Evolutionary conservation across 2,329 filamentous ascomycete species (phyloP), one percentile per base, ranked within the genome.

Genomic region (Colletotrichum phormii): DNA sequence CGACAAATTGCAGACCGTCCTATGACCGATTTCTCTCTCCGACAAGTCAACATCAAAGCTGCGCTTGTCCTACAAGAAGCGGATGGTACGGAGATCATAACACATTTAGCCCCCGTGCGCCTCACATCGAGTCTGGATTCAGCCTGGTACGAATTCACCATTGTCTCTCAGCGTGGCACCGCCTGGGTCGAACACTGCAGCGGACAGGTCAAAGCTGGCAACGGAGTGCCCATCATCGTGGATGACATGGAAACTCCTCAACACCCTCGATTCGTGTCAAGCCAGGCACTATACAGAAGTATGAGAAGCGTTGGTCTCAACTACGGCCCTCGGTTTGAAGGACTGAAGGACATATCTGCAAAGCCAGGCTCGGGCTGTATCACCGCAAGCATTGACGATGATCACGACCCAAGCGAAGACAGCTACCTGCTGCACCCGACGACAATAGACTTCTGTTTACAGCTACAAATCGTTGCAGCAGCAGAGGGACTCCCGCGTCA

Each of bases 81-180:
- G 9, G 84, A 84, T 37, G 85, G 87, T 64, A 78, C 86, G 3
- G 87, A 89, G 76, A 85, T 86, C 75, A 88, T 83, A 4, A 85
- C 33, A 83, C 83, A 22, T 81, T 89, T 9, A 79, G 83, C 18
- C 51, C 83, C 0, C 15, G 79, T 82, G 75, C 80, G 79, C 64
- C 85, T 87, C 74, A 82, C 83, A 74, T 80, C 4, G 82, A 81
- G 0, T 77, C 82, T 18, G 78, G 79, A 2, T 81, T 80, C 24
- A 29, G 77, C 79, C 2, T 89, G 88, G 87, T 83, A 88, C 59
- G 87, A 89, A 76, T 91, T 91, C 78, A 79, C 83, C 1, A 86
- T 91, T 29, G 87, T 84, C 51, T 89, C 89, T 0, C 89, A 85
- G 84, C 1, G 13, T 54, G 85, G 84, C 0, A 29, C 51, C 51